Percentiles rank a stretch among this genome's conserved stretches.
These are phyloP conservation scores for Barbatosphaeria neglecta DNA, from an alignment of 495 filamentous ascomycete species.

Conservation along the genomic window DNA sequence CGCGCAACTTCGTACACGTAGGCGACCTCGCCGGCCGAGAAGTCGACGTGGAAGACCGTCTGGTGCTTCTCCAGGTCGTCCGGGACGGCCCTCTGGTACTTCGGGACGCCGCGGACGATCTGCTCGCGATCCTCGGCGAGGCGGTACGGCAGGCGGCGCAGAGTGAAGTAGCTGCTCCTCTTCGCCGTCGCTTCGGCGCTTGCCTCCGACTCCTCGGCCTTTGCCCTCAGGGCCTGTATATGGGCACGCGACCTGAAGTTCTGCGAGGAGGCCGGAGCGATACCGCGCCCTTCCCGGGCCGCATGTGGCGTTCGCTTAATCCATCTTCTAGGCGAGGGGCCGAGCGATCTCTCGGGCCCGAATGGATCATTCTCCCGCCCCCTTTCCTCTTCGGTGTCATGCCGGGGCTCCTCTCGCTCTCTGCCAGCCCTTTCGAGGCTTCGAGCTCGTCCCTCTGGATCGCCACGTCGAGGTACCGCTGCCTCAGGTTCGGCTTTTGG, in stretches of 20 bases:
- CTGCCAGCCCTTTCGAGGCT: no score
- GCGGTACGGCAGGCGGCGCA: conserved; percentile 18
- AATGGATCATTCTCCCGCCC: no score
- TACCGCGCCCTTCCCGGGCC: conserved; percentile 8
- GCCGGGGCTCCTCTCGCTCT: not conserved
- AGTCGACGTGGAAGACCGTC: conserved; percentile 32
- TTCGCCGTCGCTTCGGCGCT: not conserved
- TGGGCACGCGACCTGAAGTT: conserved; percentile 9
- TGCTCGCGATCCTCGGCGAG: conserved; percentile 10
- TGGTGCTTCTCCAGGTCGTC: conserved; percentile 2
- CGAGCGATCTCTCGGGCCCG: no score
- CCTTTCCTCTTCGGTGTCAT: conserved; percentile 14
- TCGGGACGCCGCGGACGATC: conserved; percentile 6
- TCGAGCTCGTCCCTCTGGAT: not conserved
- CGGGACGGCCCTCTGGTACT: conserved; percentile 3
- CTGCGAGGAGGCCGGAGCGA: conserved; percentile 5
- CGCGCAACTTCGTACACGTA: conserved; percentile 1
- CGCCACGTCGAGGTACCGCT: not conserved
- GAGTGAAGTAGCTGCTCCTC: conserved; percentile 1
- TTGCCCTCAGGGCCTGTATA: conserved; percentile 2
- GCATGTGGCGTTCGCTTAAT: conserved; percentile 8
- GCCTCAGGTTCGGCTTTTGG: not conserved
- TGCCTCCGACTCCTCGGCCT: not conserved
- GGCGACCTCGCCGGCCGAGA: conserved; percentile 41
- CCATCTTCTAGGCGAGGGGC: no score